Conservation (phyloP, 2,329 filamentous ascomycete species). For the Fusarium napiforme region DNA sequence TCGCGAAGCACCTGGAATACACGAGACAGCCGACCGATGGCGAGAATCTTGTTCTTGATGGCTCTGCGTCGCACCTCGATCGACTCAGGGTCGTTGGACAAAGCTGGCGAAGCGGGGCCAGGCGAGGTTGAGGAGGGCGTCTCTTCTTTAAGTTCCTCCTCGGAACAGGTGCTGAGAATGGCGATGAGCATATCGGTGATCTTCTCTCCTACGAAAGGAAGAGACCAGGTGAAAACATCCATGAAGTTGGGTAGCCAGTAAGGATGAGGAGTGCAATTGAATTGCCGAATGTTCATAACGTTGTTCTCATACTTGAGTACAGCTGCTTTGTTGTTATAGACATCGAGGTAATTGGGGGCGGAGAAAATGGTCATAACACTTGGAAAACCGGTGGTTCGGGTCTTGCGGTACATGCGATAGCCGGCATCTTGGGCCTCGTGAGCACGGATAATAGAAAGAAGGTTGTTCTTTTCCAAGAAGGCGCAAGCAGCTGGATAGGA, state of each 20-base stretch:
- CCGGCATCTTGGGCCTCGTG: constrained; percentile 99
- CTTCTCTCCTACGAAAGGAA: constrained; percentile 98
- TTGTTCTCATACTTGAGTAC: constrained; percentile 99
- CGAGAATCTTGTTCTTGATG: constrained; percentile 99
- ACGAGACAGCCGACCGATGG: constrained; percentile 93
- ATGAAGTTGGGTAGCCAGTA: constrained; percentile 99
- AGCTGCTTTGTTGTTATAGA: constrained; percentile 99
- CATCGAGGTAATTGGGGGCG: constrained; percentile 97
- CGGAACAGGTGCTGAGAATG: constrained; percentile 98
- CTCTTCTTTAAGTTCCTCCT: constrained; percentile 94
- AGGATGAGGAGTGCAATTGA: constrained; percentile 98
- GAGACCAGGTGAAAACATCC: constrained; percentile 99
- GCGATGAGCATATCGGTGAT: constrained; percentile 99
- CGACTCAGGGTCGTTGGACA: constrained; percentile 77
- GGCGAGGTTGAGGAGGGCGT: constrained; percentile 76
- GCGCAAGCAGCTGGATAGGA: constrained; percentile 97
- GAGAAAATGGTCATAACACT: constrained; percentile 99
- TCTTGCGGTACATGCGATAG: constrained; percentile 99
- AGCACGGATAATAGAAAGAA: constrained; percentile 95
- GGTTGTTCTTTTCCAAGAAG: constrained; percentile 98
- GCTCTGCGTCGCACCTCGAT: constrained; percentile 94
- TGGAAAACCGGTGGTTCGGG: constrained; percentile 95
- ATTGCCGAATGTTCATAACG: constrained; percentile 99
- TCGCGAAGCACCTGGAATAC: constrained; percentile 99
- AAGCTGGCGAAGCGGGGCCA: constrained; percentile 79